Evolutionary conservation across 140 eudicot genomes (phyloP).

Genomic region (Senecio squalidus): DNA sequence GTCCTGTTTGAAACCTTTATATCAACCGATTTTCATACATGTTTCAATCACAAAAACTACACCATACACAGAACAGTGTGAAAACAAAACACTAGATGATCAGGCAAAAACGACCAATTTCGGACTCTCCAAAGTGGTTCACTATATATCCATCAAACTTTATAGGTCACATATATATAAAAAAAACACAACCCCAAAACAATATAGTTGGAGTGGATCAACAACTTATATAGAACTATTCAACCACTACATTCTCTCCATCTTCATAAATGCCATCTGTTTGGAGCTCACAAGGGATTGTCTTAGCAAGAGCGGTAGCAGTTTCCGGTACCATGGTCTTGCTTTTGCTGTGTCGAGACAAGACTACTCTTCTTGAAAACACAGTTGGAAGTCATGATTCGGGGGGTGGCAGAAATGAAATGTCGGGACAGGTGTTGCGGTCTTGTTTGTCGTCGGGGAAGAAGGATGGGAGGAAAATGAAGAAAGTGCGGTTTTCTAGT

Average conservation of each 20-base stretch:
- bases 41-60: too few relatives aligned
- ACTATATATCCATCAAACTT: not conserved
- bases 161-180: constrained; percentile 18
- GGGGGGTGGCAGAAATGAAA: not conserved
- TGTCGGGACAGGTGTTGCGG: constrained; percentile 19
- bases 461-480: constrained; percentile 29
- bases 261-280: constrained; percentile 24
- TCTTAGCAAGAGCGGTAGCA: constrained; percentile 54
- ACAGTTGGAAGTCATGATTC: constrained; percentile 16
- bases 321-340: constrained; percentile 48
- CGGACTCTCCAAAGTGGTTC: constrained; percentile 21
- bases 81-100: not conserved
- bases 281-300: constrained; percentile 44
- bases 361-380: constrained; percentile 6
- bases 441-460: constrained; percentile 55
- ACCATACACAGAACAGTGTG: not conserved
- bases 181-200: constrained; percentile 15
- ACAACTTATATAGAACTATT: constrained; percentile 21
- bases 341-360: constrained; percentile 34
- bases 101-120: constrained; percentile 12
- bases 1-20: too few relatives aligned
- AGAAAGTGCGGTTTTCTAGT: constrained; percentile 56
- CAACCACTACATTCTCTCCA: constrained; percentile 30
- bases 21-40: too few relatives aligned
- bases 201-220: constrained; percentile 27